These are phyloP conservation scores for Colletotrichum abscissum DNA, from an alignment of 2,329 filamentous ascomycete genomes.

Conservation along the genomic window DNA sequence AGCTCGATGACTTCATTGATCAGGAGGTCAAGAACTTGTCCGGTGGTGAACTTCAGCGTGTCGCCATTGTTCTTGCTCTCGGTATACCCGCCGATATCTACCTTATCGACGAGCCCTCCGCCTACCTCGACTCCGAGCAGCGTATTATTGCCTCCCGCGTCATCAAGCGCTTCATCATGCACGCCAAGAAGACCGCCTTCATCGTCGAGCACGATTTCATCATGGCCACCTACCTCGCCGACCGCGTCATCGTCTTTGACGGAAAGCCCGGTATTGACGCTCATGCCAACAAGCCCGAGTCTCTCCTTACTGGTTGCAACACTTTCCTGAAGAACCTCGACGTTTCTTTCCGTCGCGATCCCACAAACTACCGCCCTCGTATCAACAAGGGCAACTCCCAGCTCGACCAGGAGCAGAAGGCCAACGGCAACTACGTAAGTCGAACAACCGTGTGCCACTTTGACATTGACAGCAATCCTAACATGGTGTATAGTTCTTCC, in stretches of 20 bases:
- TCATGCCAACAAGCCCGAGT: constrained; percentile 90
- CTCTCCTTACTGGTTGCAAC: constrained; percentile 95
- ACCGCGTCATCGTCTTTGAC: constrained; percentile 98
- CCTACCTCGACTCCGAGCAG: constrained; percentile 98
- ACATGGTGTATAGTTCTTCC: constrained; percentile 79
- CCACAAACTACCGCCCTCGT: constrained; percentile 93
- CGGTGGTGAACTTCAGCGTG: constrained; percentile 99
- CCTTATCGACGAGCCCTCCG: constrained; percentile 96
- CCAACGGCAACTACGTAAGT: constrained; percentile 89
- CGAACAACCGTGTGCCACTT: not conserved
- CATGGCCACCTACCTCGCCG: constrained; percentile 83
- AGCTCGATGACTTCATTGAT: constrained; percentile 98
- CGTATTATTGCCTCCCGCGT: constrained; percentile 97
- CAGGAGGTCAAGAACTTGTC: constrained; percentile 99
- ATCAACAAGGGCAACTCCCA: constrained; percentile 98
- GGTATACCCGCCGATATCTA: constrained; percentile 98
- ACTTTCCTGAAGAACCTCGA: constrained; percentile 95
- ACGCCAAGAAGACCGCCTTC: constrained; percentile 99
- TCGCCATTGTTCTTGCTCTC: constrained; percentile 96
- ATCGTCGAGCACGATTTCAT: constrained; percentile 99
- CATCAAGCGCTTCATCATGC: constrained; percentile 99
- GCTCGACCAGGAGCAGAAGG: constrained; percentile 97
- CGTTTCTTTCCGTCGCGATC: constrained; percentile 98
- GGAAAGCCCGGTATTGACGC: constrained; percentile 90
- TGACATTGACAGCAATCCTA: constrained; percentile 36